Conservation (phyloP, 176 grass and related monocot species). For the Secale cereale region DNA sequence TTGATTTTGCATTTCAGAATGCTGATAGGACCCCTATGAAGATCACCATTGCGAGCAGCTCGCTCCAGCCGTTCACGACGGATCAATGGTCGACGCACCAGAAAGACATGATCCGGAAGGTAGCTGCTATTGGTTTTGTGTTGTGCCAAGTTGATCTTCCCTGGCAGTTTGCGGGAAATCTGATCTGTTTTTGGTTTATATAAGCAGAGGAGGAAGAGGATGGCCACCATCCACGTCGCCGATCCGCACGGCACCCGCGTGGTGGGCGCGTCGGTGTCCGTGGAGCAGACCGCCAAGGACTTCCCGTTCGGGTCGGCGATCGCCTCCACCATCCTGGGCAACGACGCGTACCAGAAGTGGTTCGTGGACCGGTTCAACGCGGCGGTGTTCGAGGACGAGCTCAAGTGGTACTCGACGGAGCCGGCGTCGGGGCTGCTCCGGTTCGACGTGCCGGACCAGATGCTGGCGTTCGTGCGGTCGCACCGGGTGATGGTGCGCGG, state of each 20-base stretch:
- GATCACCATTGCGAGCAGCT: constrained; percentile 56
- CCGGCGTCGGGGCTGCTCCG: constrained; percentile 63
- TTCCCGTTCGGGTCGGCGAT: constrained; percentile 93
- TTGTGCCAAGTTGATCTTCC: not conserved
- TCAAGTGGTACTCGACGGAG: constrained; percentile 98
- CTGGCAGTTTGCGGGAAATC: not conserved
- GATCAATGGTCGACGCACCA: constrained; percentile 88
- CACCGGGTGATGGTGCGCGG: constrained; percentile 80
- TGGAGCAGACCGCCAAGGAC: constrained; percentile 71
- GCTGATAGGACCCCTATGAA: constrained; percentile 72
- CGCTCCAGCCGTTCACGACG: constrained; percentile 71
- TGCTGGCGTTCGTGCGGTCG: constrained; percentile 84
- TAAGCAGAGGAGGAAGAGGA: constrained; percentile 72
- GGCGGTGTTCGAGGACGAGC: constrained; percentile 97
- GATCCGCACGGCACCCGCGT: constrained; percentile 63
- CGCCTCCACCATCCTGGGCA: constrained; percentile 77
- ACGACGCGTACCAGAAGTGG: constrained; percentile 82
- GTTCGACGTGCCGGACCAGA: constrained; percentile 64
- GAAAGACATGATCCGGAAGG: constrained; percentile 76
- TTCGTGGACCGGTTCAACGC: constrained; percentile 89
- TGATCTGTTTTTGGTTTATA: not conserved
- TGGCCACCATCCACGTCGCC: constrained; percentile 67
- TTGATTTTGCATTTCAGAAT: constrained; percentile 34
- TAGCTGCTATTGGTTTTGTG: not conserved
- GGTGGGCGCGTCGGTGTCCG: constrained; percentile 58